A percentile compares a stretch with the other conserved stretches of the same genome.
Evolutionary conservation across 1,284 basidiomycete species (phyloP).

Genomic region (Heterobasidion occidentale): DNA sequence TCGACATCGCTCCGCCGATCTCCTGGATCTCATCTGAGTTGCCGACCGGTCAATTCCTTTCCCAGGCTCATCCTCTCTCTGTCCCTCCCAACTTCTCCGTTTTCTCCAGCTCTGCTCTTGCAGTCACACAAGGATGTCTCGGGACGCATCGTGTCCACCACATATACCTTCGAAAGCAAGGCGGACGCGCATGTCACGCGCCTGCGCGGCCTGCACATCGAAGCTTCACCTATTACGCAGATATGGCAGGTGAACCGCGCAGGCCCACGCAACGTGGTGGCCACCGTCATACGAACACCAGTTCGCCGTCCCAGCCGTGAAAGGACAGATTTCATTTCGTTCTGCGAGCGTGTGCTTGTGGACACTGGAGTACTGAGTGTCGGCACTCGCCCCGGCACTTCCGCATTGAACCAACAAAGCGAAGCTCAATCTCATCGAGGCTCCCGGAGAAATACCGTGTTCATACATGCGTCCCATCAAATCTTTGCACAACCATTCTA

Average conservation of each 20-base stretch:
- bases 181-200: background rate
- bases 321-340: no score
- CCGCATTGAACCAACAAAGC: no score
- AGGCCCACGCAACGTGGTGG: constrained; percentile 8
- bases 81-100: background rate
- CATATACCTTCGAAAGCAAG: background rate
- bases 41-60: background rate
- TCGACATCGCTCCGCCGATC: constrained; percentile 7
- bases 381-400: no score
- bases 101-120: background rate
- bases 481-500: background rate
- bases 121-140: background rate
- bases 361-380: no score
- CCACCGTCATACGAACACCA: background rate
- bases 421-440: no score
- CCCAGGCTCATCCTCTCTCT: background rate
- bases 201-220: constrained; percentile 9
- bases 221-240: constrained; percentile 5
- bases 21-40: constrained; percentile 7
- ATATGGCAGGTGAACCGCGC: constrained; percentile 6
- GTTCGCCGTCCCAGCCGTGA: no score
- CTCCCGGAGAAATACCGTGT: no score
- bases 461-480: background rate
- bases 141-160: no score
- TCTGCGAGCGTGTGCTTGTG: no score